Base-by-base conservation (phyloP, 73 alveolate species). In the Urostyla sp. region DNA sequence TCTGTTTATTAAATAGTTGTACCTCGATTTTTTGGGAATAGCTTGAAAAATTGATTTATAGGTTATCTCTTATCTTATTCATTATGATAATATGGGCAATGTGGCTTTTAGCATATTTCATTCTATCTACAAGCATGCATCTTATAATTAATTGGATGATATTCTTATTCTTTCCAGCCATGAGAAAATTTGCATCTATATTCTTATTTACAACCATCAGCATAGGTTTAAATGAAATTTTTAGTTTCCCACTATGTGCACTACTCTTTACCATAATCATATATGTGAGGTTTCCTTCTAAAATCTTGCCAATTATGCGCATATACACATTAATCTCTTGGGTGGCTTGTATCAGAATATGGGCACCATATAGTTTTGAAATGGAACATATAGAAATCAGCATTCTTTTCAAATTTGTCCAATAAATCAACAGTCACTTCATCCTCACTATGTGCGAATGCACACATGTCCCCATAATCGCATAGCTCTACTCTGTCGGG, bases 291-390 rank as follows among this genome's bases (percentile, higher is more conserved):
- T 69, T 94, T 92, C 52, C 99, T 93, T 80, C 99, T 92, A 81
- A 92, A 95, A 54, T 90, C 99, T 77, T 96, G 83, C 98, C 98
- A 96, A 74, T 94, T 96, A 80, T 96, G 99, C 34, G 99, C 99
- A 67, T 93, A 96, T 46, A 94, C 99, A 83, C 99, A 96, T 36
- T 80, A 90, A 45, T 93, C 98, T 80, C 93, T 94, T 53, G 93
- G 96, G 44, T 96, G 99, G 52, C 74, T 89, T 28, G 94, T 80
- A 27, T 87, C 89, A 37, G 90, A 92, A 86, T 85, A 91, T 18
- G 99, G 99, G 63, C 99, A 96, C 98, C 99, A 96, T 27, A 90
- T 95, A 11, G 98, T 96, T 82, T 96, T 96, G 89, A 88, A 96
- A 80, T 90, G 90, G 89, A 84, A 90, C 94, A 95, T 89, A 63